phyloP scores from a whole-genome alignment of 495 filamentous ascomycete species.

The Podospora pseudocomata region DNA sequence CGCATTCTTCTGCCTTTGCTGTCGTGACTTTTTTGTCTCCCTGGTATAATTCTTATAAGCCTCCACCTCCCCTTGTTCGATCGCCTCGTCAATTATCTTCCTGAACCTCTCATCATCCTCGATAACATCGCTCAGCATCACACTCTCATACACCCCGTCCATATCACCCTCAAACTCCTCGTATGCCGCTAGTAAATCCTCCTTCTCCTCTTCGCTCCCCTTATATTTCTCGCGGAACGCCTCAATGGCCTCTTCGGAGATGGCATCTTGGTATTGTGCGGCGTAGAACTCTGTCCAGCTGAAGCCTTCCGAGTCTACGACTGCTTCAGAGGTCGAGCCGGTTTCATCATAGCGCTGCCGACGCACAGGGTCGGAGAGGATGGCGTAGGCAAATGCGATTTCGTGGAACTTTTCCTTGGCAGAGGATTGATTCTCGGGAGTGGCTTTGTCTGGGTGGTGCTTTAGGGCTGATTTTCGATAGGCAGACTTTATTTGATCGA shows the following conservation, averaged over 20 bases:
- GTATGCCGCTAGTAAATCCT: conserved; percentile 74
- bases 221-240: conserved; percentile 75
- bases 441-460: conserved; percentile 87
- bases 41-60: conserved; percentile 63
- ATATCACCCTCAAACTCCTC: conserved; percentile 65
- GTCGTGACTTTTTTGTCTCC: conserved; percentile 62
- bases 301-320: conserved; percentile 70
- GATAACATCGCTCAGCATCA: conserved; percentile 80
- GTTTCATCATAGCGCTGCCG: conserved; percentile 84
- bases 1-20: conserved; percentile 61
- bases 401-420: conserved; percentile 81
- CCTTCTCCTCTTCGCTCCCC: conserved; percentile 76
- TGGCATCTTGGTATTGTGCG: conserved; percentile 68
- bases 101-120: conserved; percentile 87
- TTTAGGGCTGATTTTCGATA: conserved; percentile 86
- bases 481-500: conserved; percentile 74
- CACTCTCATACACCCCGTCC: conserved; percentile 67
- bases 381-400: conserved; percentile 88
- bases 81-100: conserved; percentile 74
- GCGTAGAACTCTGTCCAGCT: conserved; percentile 87
- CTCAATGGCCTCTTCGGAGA: conserved; percentile 65
- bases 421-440: conserved; percentile 56
- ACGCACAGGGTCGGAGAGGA: conserved; percentile 75
- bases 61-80: conserved; percentile 61
- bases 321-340: conserved; percentile 76